Conservation (phyloP, 768 basidiomycete genomes). For the Myochromella boudieri region DNA sequence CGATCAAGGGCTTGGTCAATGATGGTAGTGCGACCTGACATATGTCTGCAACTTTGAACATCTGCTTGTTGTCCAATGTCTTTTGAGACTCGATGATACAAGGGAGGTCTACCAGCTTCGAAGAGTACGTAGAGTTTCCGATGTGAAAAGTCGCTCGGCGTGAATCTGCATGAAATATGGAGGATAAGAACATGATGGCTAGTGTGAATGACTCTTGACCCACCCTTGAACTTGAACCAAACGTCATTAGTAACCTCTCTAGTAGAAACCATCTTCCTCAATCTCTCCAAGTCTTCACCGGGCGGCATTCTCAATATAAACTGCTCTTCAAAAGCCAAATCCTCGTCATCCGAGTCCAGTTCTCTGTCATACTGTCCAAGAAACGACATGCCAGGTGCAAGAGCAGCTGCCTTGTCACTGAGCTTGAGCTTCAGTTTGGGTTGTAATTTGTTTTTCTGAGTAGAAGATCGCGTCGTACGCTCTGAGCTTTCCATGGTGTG, state of each 20-base stretch:
- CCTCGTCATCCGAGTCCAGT: constrained; percentile 93
- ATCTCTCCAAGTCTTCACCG: constrained; percentile 75
- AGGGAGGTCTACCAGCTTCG: constrained; percentile 95
- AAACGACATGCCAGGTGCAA: constrained; percentile 85
- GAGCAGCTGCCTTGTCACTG: constrained; percentile 78
- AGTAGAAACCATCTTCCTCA: constrained; percentile 79
- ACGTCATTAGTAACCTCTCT: constrained; percentile 81
- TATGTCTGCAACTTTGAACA: constrained; percentile 99
- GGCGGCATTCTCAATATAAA: constrained; percentile 90
- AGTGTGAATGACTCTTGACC: constrained; percentile 8
- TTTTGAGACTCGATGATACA: constrained; percentile 95
- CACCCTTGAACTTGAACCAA: constrained; percentile 99
- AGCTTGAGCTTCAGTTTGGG: constrained; percentile 89
- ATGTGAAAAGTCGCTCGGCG: constrained; percentile 89
- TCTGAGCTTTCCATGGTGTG: constrained; percentile 36
- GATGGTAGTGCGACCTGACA: constrained; percentile 66
- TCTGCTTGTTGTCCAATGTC: constrained; percentile 92
- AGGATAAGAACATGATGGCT: constrained; percentile 11
- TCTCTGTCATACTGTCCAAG: constrained; percentile 92
- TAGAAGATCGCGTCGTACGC: constrained; percentile 58
- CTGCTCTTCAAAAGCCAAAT: constrained; percentile 94
- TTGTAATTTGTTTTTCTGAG: constrained; percentile 46
- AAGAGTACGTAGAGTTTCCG: constrained; percentile 74
- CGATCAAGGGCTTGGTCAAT: constrained; percentile 2
- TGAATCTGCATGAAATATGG: constrained; percentile 59